phyloP scores from a whole-genome alignment of 2,329 filamentous ascomycete genomes.

The Whalleya microplaca region DNA sequence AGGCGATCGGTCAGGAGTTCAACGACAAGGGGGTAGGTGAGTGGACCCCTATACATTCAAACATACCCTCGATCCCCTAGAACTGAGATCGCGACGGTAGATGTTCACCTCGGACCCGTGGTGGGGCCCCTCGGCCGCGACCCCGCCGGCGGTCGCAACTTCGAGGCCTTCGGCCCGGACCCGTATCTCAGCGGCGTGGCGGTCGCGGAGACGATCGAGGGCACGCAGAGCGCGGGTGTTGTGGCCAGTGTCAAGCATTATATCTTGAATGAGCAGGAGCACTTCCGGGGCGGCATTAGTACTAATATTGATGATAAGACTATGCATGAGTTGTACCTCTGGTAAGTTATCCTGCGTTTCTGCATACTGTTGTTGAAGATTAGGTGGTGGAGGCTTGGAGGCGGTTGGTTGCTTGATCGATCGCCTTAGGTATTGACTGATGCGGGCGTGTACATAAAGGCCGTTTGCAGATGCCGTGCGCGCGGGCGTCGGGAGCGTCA shows the following conservation, averaged over 20 bases:
- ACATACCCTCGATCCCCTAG: neutral
- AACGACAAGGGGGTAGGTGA: constrained; percentile 66
- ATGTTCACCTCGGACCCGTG: constrained; percentile 67
- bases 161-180: constrained; percentile 73
- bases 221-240: constrained; percentile 77
- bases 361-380: neutral
- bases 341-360: constrained; percentile 37
- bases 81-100: constrained; percentile 33
- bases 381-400: neutral
- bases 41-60: neutral
- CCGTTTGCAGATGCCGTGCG: constrained; percentile 74
- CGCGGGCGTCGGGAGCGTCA: constrained; percentile 65
- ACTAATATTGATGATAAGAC: constrained; percentile 72
- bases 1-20: constrained; percentile 74
- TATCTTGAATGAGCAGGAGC: constrained; percentile 67
- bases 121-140: constrained; percentile 67
- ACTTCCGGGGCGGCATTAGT: constrained; percentile 24
- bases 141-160: constrained; percentile 70
- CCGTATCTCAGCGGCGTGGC: constrained; percentile 73
- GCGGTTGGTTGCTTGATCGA: too few relatives aligned
- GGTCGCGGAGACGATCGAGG: constrained; percentile 73
- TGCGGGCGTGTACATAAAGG: constrained; percentile 35
- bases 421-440: neutral
- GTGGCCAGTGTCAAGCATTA: constrained; percentile 79
- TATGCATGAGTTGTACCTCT: constrained; percentile 75